Conservation (phyloP, 2,329 filamentous ascomycete species). For the Verticillium nonalfalfae region DNA sequence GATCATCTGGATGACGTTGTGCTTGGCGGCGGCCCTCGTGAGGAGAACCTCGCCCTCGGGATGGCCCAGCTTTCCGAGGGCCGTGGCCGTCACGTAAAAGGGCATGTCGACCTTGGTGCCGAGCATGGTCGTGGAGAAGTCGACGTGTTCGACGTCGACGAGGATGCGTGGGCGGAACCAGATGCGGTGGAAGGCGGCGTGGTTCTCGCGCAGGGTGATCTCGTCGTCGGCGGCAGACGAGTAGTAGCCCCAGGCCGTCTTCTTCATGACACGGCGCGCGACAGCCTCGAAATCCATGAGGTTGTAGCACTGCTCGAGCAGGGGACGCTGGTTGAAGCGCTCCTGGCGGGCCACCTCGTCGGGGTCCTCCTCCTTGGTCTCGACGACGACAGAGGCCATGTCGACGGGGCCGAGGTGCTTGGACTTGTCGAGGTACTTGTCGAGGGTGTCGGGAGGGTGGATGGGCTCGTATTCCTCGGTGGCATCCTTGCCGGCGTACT, state of each 20-base stretch:
- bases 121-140: constrained; percentile 89
- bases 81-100: constrained; percentile 95
- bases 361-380: constrained; percentile 61
- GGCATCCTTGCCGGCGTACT: constrained; percentile 93
- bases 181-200: constrained; percentile 92
- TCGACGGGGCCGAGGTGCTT: constrained; percentile 90
- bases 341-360: constrained; percentile 61
- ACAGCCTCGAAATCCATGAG: constrained; percentile 94
- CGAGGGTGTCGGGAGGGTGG: constrained; percentile 78
- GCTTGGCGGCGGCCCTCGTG: constrained; percentile 74
- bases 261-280: constrained; percentile 87
- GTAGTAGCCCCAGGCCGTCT: constrained; percentile 95
- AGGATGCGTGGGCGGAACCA: constrained; percentile 90
- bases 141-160: constrained; percentile 81
- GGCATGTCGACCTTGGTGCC: constrained; percentile 78
- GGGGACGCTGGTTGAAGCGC: constrained; percentile 68
- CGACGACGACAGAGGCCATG: constrained; percentile 69
- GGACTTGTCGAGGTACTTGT: constrained; percentile 73
- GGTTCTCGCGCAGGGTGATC: constrained; percentile 85
- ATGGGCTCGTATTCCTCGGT: constrained; percentile 90
- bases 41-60: constrained; percentile 90
- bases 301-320: constrained; percentile 85
- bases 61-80: constrained; percentile 89
- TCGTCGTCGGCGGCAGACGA: constrained; percentile 68
- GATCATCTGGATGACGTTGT: constrained; percentile 97